These are phyloP conservation scores for Phaeotremella fagi DNA, from an alignment of 768 basidiomycete genomes.

Conservation along the genomic window DNA sequence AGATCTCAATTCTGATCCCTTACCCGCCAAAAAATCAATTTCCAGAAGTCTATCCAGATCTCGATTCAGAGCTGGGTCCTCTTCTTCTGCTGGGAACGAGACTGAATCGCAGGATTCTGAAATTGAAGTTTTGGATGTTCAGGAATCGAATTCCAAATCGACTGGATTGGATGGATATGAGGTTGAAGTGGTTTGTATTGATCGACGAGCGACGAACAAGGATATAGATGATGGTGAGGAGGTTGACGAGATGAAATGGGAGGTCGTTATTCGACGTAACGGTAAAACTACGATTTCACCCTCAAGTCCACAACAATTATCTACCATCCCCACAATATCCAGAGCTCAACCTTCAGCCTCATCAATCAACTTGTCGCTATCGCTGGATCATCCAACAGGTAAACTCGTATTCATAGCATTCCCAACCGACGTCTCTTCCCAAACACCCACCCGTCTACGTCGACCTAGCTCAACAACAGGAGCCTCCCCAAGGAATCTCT, in stretches of 20 bases:
- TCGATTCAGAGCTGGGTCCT: background rate
- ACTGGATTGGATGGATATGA: constrained; percentile 13
- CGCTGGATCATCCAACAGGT: constrained; percentile 36
- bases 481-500: background rate
- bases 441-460: constrained; percentile 15
- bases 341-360: constrained; percentile 26
- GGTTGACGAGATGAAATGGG: constrained; percentile 57
- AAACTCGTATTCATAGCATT: constrained; percentile 41
- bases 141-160: background rate
- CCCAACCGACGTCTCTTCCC: constrained; percentile 23
- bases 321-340: background rate
- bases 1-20: background rate
- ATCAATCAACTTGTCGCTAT: constrained; percentile 38
- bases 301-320: constrained; percentile 14
- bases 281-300: background rate
- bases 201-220: constrained; percentile 2
- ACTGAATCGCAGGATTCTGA: background rate
- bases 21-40: background rate
- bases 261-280: constrained; percentile 51
- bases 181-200: constrained; percentile 18
- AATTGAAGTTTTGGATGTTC: background rate
- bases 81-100: background rate
- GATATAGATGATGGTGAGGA: background rate
- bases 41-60: background rate
- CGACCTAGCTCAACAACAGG: background rate